Evolutionary conservation across 2,329 filamentous ascomycete genomes (phyloP), one percentile per base, ranked within the genome.

Genomic region (Cladosporium sp.): DNA sequence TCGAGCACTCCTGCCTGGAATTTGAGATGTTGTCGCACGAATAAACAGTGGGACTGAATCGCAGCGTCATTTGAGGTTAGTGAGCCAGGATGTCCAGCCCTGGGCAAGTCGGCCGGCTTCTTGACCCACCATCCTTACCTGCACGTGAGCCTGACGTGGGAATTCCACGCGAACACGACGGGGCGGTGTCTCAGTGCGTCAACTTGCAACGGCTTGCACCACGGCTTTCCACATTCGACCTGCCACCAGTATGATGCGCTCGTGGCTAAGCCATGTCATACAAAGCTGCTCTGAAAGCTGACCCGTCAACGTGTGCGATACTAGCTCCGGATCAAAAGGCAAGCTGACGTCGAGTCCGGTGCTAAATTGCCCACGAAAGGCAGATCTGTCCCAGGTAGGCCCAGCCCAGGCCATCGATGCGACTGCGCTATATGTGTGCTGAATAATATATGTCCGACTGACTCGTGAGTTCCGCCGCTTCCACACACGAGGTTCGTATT

Each of bases 61-160:
- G 17, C 40, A 34, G 42, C 54, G 54, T 47, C 52, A 55, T 55
- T 28, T n/a, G 22, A 36, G 47, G 19, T 20, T 9, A 37, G 6
- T 37, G 22, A 40, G 52, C 40, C 54, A 49, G 43, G 17, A 8
- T 9, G 47, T 7, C 17, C 34, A 51, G 14, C 17, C 25, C 6
- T 34, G 34, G 52, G 52, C 52, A 56, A 56, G 17, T 47, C 52
- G 40, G 14, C 40, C 52, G 34, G 30, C 42, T 28, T 22, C 30
- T 17, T 30, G 54, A 56, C 54, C 54, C 54, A 49, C 42, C 54
- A 47, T 47, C 51, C 51, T 38, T 39, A 34, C 40, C 34, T 56
- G 54, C 54, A 56, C 54, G 54, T 56, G 54, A 56, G 54, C 52
- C 52, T 55, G 52, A 45, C 52, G 52, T 45, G 30, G 19, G 19